Conservation (phyloP, 495 filamentous ascomycete species). For the Hypomontagnella submonticulosa region DNA sequence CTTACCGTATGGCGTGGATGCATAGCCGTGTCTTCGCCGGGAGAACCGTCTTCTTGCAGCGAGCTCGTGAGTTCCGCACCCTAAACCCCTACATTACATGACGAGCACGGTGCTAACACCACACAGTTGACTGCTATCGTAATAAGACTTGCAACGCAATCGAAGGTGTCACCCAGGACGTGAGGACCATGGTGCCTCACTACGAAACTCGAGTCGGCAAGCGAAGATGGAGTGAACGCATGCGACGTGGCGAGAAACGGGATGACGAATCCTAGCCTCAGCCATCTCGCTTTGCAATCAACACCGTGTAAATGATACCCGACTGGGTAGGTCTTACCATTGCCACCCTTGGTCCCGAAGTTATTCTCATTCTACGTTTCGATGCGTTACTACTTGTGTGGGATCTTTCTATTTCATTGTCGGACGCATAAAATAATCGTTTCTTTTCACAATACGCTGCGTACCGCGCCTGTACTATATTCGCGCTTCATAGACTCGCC, state of each 20-base stretch:
- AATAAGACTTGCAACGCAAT: constrained; percentile 90
- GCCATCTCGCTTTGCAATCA: not conserved
- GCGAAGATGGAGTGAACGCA: constrained; percentile 80
- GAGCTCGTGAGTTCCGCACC: constrained; percentile 76
- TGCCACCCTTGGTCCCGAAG: not conserved
- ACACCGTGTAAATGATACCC: constrained; percentile 14
- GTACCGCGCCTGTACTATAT: constrained; percentile 37
- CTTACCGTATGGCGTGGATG: constrained; percentile 94
- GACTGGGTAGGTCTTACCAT: not conserved
- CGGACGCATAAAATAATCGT: constrained; percentile 18
- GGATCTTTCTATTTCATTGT: constrained; percentile 10
- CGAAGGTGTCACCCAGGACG: constrained; percentile 76
- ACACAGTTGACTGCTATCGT: constrained; percentile 90
- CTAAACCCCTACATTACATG: not conserved
- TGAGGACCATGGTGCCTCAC: constrained; percentile 76
- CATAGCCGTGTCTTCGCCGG: constrained; percentile 89
- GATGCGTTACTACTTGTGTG: not conserved
- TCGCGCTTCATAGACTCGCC: constrained; percentile 25
- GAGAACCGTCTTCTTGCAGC: constrained; percentile 88
- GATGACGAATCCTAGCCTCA: constrained; percentile 48
- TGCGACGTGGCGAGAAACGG: constrained; percentile 52
- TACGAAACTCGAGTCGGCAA: constrained; percentile 93
- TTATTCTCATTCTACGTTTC: constrained; percentile 1
- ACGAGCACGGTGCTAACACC: constrained; percentile 34
- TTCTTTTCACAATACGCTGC: constrained; percentile 19